Evolutionary conservation across 805 yeast genomes (phyloP).

Genomic region (Teunomyces aglyptinius): DNA sequence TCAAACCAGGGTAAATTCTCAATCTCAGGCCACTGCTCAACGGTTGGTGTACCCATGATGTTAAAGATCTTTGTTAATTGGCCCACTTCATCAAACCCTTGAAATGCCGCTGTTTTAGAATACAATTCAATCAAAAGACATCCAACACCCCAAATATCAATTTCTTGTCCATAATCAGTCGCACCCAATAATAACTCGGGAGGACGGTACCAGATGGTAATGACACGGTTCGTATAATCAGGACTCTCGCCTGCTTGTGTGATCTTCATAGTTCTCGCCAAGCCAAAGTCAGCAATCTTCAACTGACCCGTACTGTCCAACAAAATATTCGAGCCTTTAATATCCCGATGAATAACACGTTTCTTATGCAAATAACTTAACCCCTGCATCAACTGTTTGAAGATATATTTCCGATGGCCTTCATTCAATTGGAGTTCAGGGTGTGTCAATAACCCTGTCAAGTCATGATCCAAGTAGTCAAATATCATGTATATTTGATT

Average conservation of each 20-base stretch:
- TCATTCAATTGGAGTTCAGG: constrained; percentile 60
- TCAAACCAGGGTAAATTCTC: constrained; percentile 90
- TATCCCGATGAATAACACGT: constrained; percentile 74
- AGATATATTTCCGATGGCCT: constrained; percentile 64
- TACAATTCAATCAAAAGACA: constrained; percentile 84
- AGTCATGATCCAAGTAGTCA: constrained; percentile 91
- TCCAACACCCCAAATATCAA: constrained; percentile 97
- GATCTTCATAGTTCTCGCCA: constrained; percentile 72
- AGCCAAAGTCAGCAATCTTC: constrained; percentile 79
- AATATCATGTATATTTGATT: constrained; percentile 82
- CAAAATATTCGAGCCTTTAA: constrained; percentile 76
- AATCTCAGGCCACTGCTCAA: constrained; percentile 74
- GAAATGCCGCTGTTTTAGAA: constrained; percentile 72
- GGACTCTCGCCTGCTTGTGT: constrained; percentile 50
- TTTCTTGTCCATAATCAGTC: constrained; percentile 84
- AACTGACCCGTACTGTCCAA: constrained; percentile 60
- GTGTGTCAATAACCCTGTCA: constrained; percentile 82
- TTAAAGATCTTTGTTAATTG: constrained; percentile 76
- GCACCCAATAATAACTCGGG: constrained; percentile 91
- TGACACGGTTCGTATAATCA: constrained; percentile 92
- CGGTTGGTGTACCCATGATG: constrained; percentile 83
- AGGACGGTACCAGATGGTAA: constrained; percentile 96
- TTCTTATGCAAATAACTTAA: constrained; percentile 66
- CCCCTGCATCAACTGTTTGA: constrained; percentile 66
- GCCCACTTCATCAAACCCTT: constrained; percentile 84